Percentiles rank a stretch among this genome's conserved stretches.
Evolutionary conservation across 345 rosid genomes (phyloP).

Genomic region (Geranium brycei): DNA sequence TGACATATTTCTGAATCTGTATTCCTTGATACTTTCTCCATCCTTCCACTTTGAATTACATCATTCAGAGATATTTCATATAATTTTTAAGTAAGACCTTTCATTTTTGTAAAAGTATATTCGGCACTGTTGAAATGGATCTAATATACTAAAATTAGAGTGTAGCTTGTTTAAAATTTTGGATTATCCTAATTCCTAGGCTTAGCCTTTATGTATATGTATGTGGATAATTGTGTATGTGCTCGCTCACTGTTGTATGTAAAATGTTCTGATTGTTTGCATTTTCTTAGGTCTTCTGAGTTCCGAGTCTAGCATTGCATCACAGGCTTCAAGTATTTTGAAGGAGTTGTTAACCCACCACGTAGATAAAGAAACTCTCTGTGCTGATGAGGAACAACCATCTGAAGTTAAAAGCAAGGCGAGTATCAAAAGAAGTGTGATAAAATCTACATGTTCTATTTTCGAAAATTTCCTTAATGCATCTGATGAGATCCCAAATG

Average conservation of each 20-base stretch:
- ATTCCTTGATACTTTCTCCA: background rate
- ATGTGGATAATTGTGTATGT: background rate
- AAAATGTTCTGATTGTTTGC: background rate
- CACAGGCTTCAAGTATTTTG: constrained; percentile 40
- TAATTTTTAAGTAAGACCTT: background rate
- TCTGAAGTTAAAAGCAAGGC: constrained; percentile 22
- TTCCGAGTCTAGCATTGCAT: constrained; percentile 37
- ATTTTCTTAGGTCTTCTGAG: constrained; percentile 50
- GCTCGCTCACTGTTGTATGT: background rate
- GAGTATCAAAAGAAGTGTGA: constrained; percentile 29
- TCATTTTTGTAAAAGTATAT: too few relatives aligned
- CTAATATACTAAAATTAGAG: too few relatives aligned
- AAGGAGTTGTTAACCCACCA: constrained; percentile 47
- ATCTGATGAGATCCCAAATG: constrained; percentile 36
- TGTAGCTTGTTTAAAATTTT: too few relatives aligned
- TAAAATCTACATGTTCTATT: constrained; percentile 38
- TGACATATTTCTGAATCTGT: background rate
- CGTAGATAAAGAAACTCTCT: constrained; percentile 24
- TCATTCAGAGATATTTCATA: background rate
- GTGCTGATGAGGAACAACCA: constrained; percentile 17
- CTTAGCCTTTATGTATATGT: background rate
- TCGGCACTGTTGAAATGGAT: background rate
- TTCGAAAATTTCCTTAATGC: constrained; percentile 39
- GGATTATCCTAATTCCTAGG: background rate
- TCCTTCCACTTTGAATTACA: background rate